phyloP scores from a whole-genome alignment of 2,329 filamentous ascomycete species.

The Emergomyces pasteurianus region DNA sequence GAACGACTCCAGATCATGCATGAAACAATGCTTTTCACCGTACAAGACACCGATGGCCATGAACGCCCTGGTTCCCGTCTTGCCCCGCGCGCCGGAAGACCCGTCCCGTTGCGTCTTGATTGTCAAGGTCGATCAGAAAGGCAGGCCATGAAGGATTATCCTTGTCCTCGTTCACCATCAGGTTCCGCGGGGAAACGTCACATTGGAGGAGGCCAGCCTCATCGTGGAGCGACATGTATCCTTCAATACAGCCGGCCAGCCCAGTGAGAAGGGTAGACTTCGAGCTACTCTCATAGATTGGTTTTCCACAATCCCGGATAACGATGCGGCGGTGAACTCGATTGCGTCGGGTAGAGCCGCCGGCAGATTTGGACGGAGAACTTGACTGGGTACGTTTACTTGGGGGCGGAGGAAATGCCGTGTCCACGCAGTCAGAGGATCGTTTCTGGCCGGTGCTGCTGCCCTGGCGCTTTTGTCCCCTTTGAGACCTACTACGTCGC shows the following conservation, averaged over 20 bases:
- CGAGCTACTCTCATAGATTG: neutral
- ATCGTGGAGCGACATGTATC: neutral
- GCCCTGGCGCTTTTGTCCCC: neutral
- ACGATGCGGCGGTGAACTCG: neutral
- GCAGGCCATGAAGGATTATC: neutral
- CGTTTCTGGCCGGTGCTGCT: neutral
- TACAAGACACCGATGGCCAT: slow-evolving; percentile 18
- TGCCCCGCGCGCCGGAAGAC: neutral
- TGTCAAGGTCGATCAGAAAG: neutral
- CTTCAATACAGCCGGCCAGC: neutral
- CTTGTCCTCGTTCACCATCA: neutral
- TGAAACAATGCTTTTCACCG: slow-evolving; percentile 34
- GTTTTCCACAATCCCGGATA: neutral
- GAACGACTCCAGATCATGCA: slow-evolving; percentile 40
- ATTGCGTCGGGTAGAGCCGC: neutral
- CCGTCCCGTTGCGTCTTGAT: neutral
- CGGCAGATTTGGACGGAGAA: neutral
- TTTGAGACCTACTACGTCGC: neutral
- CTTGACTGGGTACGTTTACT: neutral
- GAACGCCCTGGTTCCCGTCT: neutral
- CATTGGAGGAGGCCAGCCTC: neutral
- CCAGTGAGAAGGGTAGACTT: neutral
- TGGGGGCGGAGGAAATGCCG: neutral
- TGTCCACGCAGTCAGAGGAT: neutral
- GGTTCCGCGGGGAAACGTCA: neutral